Percentiles rank a stretch among this genome's conserved stretches.
phyloP scores from a whole-genome alignment of 2,329 filamentous ascomycete species.

The Lasiodiplodia sp. region DNA sequence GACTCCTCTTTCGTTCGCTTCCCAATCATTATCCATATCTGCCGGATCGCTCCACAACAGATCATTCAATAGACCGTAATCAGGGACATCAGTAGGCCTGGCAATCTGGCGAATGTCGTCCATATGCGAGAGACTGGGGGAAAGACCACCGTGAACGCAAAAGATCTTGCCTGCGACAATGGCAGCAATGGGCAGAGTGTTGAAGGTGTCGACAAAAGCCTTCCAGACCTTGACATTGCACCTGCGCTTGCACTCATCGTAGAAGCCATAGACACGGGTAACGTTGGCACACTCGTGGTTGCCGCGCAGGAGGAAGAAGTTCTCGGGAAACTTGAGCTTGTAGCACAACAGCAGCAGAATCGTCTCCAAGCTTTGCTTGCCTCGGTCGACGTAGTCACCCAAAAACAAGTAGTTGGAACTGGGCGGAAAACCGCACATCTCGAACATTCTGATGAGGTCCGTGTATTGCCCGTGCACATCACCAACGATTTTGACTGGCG shows the following conservation, averaged over 20 bases:
- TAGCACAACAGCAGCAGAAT: slow-evolving; percentile 93
- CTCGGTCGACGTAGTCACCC: slow-evolving; percentile 94
- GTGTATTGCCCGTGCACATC: slow-evolving; percentile 98
- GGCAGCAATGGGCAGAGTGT: slow-evolving; percentile 92
- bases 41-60: slow-evolving; percentile 97
- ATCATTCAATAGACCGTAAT: slow-evolving; percentile 95
- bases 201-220: slow-evolving; percentile 96
- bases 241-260: slow-evolving; percentile 95
- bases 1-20: slow-evolving; percentile 94
- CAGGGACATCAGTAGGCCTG: slow-evolving; percentile 93
- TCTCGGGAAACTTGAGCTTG: slow-evolving; percentile 96
- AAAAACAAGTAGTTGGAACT: slow-evolving; percentile 92
- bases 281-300: slow-evolving; percentile 98
- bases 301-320: slow-evolving; percentile 92
- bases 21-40: slow-evolving; percentile 98
- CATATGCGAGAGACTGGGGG: slow-evolving; percentile 93
- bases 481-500: slow-evolving; percentile 96
- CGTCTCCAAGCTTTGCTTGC: slow-evolving; percentile 94
- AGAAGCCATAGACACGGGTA: slow-evolving; percentile 94
- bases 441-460: slow-evolving; percentile 94
- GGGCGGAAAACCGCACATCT: slow-evolving; percentile 97
- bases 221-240: slow-evolving; percentile 99
- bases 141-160: slow-evolving; percentile 93
- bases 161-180: slow-evolving; percentile 98
- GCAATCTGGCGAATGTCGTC: slow-evolving; percentile 97